Evolutionary conservation across 169 alveolate genomes (phyloP).

Genomic region (Toxoplasma gondii): DNA sequence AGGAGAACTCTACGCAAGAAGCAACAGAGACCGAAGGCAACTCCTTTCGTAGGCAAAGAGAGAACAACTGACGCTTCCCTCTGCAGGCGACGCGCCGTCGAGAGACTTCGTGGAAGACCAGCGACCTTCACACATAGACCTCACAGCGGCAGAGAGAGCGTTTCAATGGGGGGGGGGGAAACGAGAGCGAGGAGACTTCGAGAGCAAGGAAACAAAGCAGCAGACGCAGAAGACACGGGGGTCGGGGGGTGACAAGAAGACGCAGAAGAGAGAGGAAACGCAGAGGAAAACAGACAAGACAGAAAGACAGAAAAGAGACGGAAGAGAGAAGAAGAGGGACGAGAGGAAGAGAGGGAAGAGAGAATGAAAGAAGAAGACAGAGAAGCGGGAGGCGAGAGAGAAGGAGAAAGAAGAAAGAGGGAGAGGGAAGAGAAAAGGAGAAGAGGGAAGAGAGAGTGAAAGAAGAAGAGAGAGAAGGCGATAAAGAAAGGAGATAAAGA

Average conservation of each 20-base stretch:
- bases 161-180: too few relatives aligned
- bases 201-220: too few relatives aligned
- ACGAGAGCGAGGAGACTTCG: too few relatives aligned
- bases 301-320: background rate
- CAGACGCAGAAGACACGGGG: background rate
- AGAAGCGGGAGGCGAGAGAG: too few relatives aligned
- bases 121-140: too few relatives aligned
- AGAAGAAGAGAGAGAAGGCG: background rate
- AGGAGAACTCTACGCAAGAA: too few relatives aligned
- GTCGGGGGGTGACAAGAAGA: background rate
- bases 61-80: too few relatives aligned
- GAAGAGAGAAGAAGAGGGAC: background rate
- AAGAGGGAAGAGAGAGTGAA: background rate
- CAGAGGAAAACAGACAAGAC: background rate
- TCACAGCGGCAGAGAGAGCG: too few relatives aligned
- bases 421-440: background rate
- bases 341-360: background rate
- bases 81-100: too few relatives aligned
- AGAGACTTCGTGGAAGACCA: too few relatives aligned
- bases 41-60: too few relatives aligned
- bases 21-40: too few relatives aligned
- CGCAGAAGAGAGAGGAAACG: background rate
- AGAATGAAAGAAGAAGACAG: background rate
- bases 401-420: background rate
- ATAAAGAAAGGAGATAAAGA: background rate